Percentiles rank a stretch among this genome's conserved stretches.
Conservation (phyloP, 2,329 filamentous ascomycete species). For the Xylariaceae sp. region DNA sequence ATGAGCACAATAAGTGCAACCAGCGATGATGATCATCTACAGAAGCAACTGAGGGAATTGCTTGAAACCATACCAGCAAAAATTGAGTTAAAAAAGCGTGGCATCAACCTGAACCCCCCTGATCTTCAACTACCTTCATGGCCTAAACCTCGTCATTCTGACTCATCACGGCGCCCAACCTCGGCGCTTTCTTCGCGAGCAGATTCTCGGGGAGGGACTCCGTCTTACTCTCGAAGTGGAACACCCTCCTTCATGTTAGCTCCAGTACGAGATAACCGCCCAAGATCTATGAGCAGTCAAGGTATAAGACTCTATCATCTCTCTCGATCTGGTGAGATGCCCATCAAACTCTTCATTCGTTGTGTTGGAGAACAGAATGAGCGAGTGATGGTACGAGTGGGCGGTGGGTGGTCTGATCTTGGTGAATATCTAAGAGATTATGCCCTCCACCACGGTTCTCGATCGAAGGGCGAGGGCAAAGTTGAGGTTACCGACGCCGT, state of each 20-base stretch:
- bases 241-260: conserved; percentile 71
- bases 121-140: conserved; percentile 59
- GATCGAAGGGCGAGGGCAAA: conserved; percentile 59
- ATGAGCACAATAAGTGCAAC: conserved; percentile 46
- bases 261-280: conserved; percentile 59
- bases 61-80: conserved; percentile 78
- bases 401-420: conserved; percentile 96
- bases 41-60: conserved; percentile 81
- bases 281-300: conserved; percentile 58
- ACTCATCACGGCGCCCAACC: conserved; percentile 54
- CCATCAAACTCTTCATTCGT: conserved; percentile 93
- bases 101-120: conserved; percentile 63
- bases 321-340: conserved; percentile 80
- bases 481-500: conserved; percentile 65
- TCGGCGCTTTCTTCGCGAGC: conserved; percentile 56
- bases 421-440: conserved; percentile 96
- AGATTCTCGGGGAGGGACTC: conserved; percentile 58
- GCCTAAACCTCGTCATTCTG: conserved; percentile 52
- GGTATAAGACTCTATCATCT: conserved; percentile 95
- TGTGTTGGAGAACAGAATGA: conserved; percentile 89
- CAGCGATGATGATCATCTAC: conserved; percentile 70
- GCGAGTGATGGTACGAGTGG: conserved; percentile 96
- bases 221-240: conserved; percentile 66
- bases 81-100: conserved; percentile 72
- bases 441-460: conserved; percentile 87